Base-by-base conservation (phyloP, 495 filamentous ascomycete species). In the Lasiosphaeria hispida region DNA sequence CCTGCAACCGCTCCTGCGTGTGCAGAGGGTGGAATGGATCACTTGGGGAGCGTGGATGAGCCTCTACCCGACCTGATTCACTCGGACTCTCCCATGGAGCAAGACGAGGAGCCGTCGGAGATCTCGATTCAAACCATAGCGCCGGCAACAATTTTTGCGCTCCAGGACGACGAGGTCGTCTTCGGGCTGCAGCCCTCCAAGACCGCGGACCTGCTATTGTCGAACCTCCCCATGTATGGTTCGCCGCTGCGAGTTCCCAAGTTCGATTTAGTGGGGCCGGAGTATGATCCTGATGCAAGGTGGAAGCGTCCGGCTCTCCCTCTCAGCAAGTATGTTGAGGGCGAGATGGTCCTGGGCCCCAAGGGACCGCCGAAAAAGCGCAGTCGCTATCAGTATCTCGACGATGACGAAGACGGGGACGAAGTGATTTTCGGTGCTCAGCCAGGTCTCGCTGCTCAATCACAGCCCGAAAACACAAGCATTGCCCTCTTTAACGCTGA, bases 401-500 rank as follows among this genome's bases (percentile, higher is more conserved):
- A 85, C 51, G 85, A 85, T 8, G 79, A 82, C 13, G 83, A 88
- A 13, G 78, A 82, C 9, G 74, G 76, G 15, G 75, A 79, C 45
- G 67, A 69, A 23, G 63, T 80, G 18, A 66, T 80, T 34, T 79
- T 81, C 62, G 77, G 72, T 7, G 69, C 67, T 34, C 61, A 73
- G 10, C 65, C 66, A n/a, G 78, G 77, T 23, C 61, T 66, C 7
- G 69, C 73, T 55, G 70, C 70, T 17, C 70, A 70, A 17, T 62
- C 79, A 18, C 75, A 89, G 4, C 87, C 92, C 8, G 88, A 90
- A 63, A 86, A 87, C 62, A 84, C 81, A 2, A 81, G 88, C 54
- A 89, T 96, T 58, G 92, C 92, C 2, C 76, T 98, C 7, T 98
- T 97, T 75, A 83, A 84, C 45, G 87, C 91, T 0, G 91, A 96